These are phyloP conservation scores for Chrysoporthe deuterocubensis DNA, from an alignment of 2,329 filamentous ascomycete species.

Conservation along the genomic window DNA sequence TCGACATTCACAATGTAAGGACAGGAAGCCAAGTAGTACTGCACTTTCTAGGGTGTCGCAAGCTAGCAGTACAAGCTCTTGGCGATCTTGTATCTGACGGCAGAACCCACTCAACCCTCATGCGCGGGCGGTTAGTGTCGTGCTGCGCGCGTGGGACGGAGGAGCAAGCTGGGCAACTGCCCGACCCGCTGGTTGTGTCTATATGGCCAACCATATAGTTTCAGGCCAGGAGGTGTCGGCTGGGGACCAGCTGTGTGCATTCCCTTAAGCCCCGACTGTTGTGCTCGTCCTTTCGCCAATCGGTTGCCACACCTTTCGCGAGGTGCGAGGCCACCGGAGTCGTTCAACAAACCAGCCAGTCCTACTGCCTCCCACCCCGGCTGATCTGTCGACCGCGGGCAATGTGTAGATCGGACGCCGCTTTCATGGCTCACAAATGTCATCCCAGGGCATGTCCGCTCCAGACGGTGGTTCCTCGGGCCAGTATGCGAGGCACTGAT, in stretches of 20 bases:
- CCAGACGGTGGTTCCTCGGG: neutral
- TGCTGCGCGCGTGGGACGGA: slow-evolving; percentile 3
- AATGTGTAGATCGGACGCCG: neutral
- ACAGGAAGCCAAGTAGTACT: neutral
- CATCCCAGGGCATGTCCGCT: neutral
- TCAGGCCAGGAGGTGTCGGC: neutral
- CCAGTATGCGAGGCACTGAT: neutral
- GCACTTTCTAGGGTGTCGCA: neutral
- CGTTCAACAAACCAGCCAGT: slow-evolving; percentile 7
- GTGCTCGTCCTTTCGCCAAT: slow-evolving; percentile 10
- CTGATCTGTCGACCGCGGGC: neutral
- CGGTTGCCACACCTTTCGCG: neutral
- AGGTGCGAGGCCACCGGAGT: slow-evolving; percentile 3
- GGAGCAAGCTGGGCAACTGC: slow-evolving; percentile 8
- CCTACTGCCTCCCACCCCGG: neutral
- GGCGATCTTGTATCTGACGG: neutral
- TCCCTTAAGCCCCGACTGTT: neutral
- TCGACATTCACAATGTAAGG: neutral
- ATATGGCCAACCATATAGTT: neutral
- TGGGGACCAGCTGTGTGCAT: neutral
- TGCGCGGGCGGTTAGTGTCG: neutral
- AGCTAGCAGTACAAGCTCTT: neutral
- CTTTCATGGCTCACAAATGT: neutral
- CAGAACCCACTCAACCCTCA: neutral
- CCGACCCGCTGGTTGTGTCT: slow-evolving; percentile 6